Evolutionary conservation across 2,329 filamentous ascomycete genomes (phyloP).

Genomic region (Apiospora malaysiana): DNA sequence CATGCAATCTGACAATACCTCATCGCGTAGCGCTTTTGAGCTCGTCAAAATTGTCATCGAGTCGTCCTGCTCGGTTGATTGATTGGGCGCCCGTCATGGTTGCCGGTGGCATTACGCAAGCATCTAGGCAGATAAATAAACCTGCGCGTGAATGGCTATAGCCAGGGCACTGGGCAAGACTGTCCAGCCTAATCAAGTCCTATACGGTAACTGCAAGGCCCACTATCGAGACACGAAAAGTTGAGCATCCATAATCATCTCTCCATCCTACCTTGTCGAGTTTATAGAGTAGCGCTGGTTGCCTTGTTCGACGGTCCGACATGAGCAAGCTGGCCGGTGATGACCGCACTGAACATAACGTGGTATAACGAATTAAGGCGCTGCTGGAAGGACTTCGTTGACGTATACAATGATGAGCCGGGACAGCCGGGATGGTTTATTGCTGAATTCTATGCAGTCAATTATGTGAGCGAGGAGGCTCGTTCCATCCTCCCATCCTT

Average conservation of each 20-base stretch:
- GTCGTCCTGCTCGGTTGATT: neutral
- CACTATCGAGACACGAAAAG: neutral
- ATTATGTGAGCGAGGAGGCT: neutral
- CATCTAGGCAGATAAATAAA: neutral
- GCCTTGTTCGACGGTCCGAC: no score
- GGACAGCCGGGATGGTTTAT: neutral
- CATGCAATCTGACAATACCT: neutral
- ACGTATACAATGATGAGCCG: neutral
- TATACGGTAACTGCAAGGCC: neutral
- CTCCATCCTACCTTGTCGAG: neutral
- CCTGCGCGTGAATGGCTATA: neutral
- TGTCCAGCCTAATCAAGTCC: neutral
- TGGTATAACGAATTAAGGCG: neutral
- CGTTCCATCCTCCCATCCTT: neutral
- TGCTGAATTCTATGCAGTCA: neutral
- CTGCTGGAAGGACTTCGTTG: neutral
- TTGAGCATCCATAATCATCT: no score
- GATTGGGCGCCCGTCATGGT: neutral
- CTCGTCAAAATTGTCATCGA: neutral
- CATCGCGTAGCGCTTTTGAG: neutral
- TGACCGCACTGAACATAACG: neutral
- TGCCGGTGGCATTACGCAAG: neutral
- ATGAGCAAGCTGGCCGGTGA: neutral
- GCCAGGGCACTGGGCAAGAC: neutral
- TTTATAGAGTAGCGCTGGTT: no score